These are phyloP conservation scores for Streptanthus diversifolius DNA, from an alignment of 345 rosid species.

Conservation along the genomic window DNA sequence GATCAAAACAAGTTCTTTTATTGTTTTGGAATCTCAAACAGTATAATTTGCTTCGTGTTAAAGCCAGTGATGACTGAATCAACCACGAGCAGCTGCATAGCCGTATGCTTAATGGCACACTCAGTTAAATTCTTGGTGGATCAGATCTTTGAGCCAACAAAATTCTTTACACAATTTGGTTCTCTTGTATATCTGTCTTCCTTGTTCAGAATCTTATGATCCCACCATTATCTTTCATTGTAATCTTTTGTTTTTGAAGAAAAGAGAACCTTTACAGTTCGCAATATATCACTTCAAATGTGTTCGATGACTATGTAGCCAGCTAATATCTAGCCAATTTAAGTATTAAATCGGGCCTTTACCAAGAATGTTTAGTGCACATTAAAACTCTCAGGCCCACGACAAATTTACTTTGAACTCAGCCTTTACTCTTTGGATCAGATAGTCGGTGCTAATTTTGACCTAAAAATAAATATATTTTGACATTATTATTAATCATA, in stretches of 20 bases:
- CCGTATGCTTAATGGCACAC: conserved; percentile 58
- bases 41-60: not conserved
- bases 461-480: too few relatives aligned
- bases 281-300: not conserved
- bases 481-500: too few relatives aligned
- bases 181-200: not conserved
- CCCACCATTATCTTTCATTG: not conserved
- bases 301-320: not conserved
- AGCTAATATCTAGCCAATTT: not conserved
- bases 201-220: conserved; percentile 1
- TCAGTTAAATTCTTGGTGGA: conserved; percentile 47
- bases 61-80: conserved; percentile 61
- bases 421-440: too few relatives aligned
- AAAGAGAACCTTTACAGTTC: not conserved
- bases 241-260: not conserved
- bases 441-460: too few relatives aligned
- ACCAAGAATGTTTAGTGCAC: not conserved
- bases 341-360: not conserved
- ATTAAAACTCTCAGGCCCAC: too few relatives aligned
- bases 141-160: conserved; percentile 16
- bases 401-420: too few relatives aligned
- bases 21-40: conserved; percentile 9
- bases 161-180: not conserved
- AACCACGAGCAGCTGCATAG: conserved; percentile 47
- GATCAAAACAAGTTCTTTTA: not conserved